These are phyloP conservation scores for Parachaetomium inaequale DNA, from an alignment of 495 filamentous ascomycete genomes.

Conservation along the genomic window DNA sequence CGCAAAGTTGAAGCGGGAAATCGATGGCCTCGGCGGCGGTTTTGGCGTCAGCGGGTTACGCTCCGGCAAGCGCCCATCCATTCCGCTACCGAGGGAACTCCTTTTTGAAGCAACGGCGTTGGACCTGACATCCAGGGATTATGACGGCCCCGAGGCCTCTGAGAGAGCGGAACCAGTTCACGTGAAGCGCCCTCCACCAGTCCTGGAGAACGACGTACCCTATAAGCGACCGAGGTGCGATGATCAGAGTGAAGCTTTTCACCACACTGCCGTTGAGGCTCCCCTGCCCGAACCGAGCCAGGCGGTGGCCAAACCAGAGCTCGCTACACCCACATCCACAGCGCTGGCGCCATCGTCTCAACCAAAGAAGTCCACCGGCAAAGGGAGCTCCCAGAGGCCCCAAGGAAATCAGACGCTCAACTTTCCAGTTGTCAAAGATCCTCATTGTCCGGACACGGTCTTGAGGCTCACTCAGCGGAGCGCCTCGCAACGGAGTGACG, in stretches of 20 bases:
- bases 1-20: conserved; percentile 3
- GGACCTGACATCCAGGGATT: conserved; percentile 10
- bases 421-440: conserved; percentile 79
- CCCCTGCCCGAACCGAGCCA: background rate
- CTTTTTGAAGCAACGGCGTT: conserved; percentile 3
- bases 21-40: conserved; percentile 22
- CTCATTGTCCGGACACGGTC: conserved; percentile 60
- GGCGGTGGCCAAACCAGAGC: background rate
- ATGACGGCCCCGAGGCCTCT: background rate
- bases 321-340: background rate
- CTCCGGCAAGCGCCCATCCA: conserved; percentile 20
- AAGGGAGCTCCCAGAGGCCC: conserved; percentile 21
- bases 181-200: conserved; percentile 13
- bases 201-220: background rate
- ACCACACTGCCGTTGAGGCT: background rate
- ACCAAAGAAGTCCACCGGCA: conserved; percentile 17
- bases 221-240: conserved; percentile 15
- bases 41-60: conserved; percentile 26
- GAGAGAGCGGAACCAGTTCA: background rate
- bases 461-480: conserved; percentile 66
- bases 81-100: conserved; percentile 17
- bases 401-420: conserved; percentile 44
- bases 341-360: conserved; percentile 21
- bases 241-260: background rate
- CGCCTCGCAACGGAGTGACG: conserved; percentile 41